Base-by-base conservation (phyloP, 2,329 filamentous ascomycete genomes). In the Fusarium abutilonis region DNA sequence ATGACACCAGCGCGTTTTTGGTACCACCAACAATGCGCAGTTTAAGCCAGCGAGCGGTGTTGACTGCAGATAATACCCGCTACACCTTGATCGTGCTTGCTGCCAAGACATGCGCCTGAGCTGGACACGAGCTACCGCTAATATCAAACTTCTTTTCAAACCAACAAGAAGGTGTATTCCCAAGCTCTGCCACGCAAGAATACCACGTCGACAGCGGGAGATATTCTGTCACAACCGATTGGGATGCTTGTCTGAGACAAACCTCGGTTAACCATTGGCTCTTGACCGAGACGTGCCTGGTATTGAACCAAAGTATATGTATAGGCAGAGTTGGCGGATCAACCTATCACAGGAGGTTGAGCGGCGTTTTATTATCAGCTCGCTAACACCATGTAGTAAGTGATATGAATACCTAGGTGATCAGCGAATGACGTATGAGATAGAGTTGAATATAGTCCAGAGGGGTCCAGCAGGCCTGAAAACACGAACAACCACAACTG, bases 21-120 rank as follows among this genome's bases (percentile, higher is more conserved):
- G 31, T 31, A 7, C 13, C 31, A 34, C 31, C 14, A 19, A 19
- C 19, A 19, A 19, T 11, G 13, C 11, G 4, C 10, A 13, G 6
- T 34, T 13, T 13, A n/a, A 14, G 14, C 14, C 31, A 28, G 32
- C 35, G 32, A 50, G 52, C 50, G 59, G 47, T 59, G 55, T 42
- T 45, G 52, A 28, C 29, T 47, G 56, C 9, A 47, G 44, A 34
- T 51, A 48, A 46, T 56, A 26, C 23, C 23, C 8, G 52, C 55
- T 49, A 64, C 54, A 60, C 58, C 45, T 60, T 51, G 56, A 38
- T 53, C 43, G 50, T 48, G 45, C 49, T 48, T 52, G 46, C 46
- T 56, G 57, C 64, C 68, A 70, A 70, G 68, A 35, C 48, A 46
- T 45, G 38, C 41, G 44, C 35, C 51, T 54, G 57, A 52, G 32